Percentiles rank a stretch among this genome's conserved stretches.
Evolutionary conservation across 2,329 filamentous ascomycete species (phyloP).

Genomic region (Colletotrichum theobromicola): DNA sequence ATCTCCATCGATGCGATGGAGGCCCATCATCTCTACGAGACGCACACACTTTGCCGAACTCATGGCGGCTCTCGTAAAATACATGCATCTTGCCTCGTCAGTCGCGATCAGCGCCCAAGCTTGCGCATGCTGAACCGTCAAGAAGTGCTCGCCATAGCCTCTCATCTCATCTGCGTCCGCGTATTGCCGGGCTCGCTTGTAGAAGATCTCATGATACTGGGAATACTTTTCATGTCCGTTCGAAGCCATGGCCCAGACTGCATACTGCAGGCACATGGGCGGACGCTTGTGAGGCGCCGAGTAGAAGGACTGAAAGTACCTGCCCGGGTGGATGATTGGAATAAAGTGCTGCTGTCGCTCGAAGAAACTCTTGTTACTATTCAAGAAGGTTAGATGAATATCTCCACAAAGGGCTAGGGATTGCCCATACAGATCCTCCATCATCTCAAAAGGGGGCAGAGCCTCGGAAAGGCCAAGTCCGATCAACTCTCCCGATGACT

Average conservation of each 20-base stretch:
- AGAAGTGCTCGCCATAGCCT: conserved; percentile 79
- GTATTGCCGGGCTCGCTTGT: conserved; percentile 82
- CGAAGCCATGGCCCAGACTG: conserved; percentile 84
- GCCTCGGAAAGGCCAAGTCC: conserved; percentile 82
- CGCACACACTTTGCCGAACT: conserved; percentile 75
- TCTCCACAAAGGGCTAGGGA: background rate
- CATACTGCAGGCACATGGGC: conserved; percentile 83
- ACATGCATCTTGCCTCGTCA: conserved; percentile 85
- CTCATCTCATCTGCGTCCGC: conserved; percentile 85
- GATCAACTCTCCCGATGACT: conserved; percentile 58
- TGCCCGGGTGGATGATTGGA: conserved; percentile 79
- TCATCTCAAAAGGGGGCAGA: conserved; percentile 77
- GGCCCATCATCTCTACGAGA: conserved; percentile 81
- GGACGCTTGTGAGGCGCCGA: conserved; percentile 75
- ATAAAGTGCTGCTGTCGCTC: conserved; percentile 72
- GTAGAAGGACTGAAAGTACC: conserved; percentile 79
- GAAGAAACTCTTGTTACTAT: conserved; percentile 78
- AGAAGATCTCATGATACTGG: conserved; percentile 77
- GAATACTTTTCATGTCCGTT: conserved; percentile 75
- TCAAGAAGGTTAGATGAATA: conserved; percentile 42
- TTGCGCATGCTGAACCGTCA: conserved; percentile 82
- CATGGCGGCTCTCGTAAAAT: conserved; percentile 86
- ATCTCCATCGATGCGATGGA: conserved; percentile 76
- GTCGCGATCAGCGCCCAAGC: conserved; percentile 76
- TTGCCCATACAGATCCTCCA: conserved; percentile 76